These are phyloP conservation scores for Phaeolepiota aurea DNA, from an alignment of 768 basidiomycete genomes.

Conservation along the genomic window DNA sequence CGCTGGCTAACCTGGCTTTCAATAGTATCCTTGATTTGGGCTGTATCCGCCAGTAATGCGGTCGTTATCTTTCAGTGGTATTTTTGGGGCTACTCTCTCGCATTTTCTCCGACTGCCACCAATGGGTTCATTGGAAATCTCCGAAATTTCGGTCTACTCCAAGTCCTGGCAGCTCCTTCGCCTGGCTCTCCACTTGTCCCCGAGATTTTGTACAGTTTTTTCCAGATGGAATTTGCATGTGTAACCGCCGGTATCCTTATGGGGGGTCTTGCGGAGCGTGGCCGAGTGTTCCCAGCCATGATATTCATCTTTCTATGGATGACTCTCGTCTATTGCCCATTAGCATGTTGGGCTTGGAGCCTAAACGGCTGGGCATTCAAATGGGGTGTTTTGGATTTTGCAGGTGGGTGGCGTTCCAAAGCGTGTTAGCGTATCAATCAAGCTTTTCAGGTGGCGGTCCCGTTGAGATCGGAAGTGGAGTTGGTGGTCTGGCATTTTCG, in stretches of 20 bases:
- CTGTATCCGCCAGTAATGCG: constrained; percentile 63
- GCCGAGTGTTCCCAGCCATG: constrained; percentile 75
- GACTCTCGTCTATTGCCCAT: constrained; percentile 81
- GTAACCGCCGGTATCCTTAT: constrained; percentile 73
- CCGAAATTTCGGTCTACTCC: constrained; percentile 64
- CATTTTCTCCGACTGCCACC: constrained; percentile 71
- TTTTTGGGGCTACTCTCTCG: constrained; percentile 62
- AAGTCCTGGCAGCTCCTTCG: constrained; percentile 64
- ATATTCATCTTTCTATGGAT: constrained; percentile 79
- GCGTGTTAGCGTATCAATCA: constrained; percentile 1
- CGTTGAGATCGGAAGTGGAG: constrained; percentile 81
- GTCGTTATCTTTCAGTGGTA: constrained; percentile 79
- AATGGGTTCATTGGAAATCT: constrained; percentile 79
- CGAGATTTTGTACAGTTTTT: constrained; percentile 76
- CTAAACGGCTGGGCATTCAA: constrained; percentile 76
- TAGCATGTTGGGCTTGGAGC: constrained; percentile 84
- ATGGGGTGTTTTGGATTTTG: constrained; percentile 84
- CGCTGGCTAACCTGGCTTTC: constrained; percentile 4
- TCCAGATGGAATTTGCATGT: constrained; percentile 82
- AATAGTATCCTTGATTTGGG: constrained; percentile 67
- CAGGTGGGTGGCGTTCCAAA: constrained; percentile 37
- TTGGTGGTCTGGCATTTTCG: constrained; percentile 78
- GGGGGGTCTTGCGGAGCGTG: constrained; percentile 82
- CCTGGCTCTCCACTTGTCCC: constrained; percentile 79
- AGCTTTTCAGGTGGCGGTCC: constrained; percentile 73